A percentile compares a stretch with the other conserved stretches of the same genome.
Conservation (phyloP, 495 filamentous ascomycete genomes). For the Copromyces sp. region DNA sequence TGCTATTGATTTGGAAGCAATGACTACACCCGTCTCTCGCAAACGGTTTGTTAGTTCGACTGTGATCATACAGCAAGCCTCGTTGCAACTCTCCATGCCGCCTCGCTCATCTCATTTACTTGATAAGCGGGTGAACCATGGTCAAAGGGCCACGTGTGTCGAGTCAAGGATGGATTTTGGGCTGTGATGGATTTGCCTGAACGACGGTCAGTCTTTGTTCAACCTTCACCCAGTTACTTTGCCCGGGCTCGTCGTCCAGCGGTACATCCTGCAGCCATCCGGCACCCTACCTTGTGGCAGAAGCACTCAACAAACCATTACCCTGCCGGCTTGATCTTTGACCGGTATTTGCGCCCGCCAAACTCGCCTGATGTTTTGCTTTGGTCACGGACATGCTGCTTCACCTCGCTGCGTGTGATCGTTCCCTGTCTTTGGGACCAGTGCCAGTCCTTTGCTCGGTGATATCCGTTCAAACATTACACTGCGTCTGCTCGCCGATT, state of each 20-base stretch:
- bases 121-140: conserved; percentile 1
- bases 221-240: conserved; percentile 24
- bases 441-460: conserved; percentile 2
- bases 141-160: conserved; percentile 35
- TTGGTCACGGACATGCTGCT: conserved; percentile 29
- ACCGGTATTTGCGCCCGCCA: conserved; percentile 38
- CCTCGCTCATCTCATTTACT: background rate
- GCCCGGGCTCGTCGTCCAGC: conserved; percentile 25
- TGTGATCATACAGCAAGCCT: background rate
- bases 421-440: conserved; percentile 28
- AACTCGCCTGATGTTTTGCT: conserved; percentile 36
- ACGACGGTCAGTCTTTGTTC: conserved; percentile 33
- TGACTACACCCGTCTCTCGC: background rate
- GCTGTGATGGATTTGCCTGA: conserved; percentile 26
- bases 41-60: background rate
- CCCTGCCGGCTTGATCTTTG: conserved; percentile 30
- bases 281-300: conserved; percentile 33
- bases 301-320: conserved; percentile 34
- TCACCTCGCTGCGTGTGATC: conserved; percentile 35
- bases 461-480: background rate
- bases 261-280: conserved; percentile 44
- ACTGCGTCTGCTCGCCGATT: background rate
- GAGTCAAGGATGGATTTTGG: conserved; percentile 34
- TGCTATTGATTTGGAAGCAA: background rate
- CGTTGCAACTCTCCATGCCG: background rate